Evolutionary conservation across 257 asterid genomes (phyloP).

Genomic region (Scutellaria minor): DNA sequence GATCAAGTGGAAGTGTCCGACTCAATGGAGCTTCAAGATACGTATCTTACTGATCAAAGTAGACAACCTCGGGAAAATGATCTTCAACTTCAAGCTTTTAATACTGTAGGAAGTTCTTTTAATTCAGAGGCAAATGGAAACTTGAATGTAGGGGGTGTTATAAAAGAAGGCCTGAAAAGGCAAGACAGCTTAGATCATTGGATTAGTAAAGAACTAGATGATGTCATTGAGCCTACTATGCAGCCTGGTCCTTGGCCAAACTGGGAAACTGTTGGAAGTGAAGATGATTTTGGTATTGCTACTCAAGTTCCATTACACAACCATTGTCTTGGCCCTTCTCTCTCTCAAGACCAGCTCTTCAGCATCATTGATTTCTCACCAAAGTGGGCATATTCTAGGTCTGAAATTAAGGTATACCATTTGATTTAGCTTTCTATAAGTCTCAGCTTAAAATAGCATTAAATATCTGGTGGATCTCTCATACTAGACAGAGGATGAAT

Average conservation of each 20-base stretch:
- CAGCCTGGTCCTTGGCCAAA: conserved; percentile 63
- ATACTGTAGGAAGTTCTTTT: conserved; percentile 45
- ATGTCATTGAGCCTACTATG: conserved; percentile 69
- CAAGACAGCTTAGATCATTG: conserved; percentile 96
- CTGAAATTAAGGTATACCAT: conserved; percentile 46
- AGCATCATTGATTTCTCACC: conserved; percentile 88
- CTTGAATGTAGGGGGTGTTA: conserved; percentile 54
- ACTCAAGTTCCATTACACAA: conserved; percentile 62
- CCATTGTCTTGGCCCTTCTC: conserved; percentile 73
- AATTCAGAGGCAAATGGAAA: conserved; percentile 49
- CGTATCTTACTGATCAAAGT: conserved; percentile 48
- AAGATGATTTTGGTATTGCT: conserved; percentile 56
- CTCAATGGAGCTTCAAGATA: conserved; percentile 40
- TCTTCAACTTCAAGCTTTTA: conserved; percentile 37
- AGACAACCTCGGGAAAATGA: conserved; percentile 49
- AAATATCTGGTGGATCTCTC: conserved; percentile 22
- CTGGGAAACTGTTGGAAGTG: conserved; percentile 83
- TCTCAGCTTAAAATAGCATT: not conserved
- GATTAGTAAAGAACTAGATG: conserved; percentile 94
- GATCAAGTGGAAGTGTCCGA: conserved; percentile 47
- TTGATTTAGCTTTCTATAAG: conserved; percentile 32
- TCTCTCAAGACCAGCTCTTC: conserved; percentile 83
- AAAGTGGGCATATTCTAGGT: conserved; percentile 75
- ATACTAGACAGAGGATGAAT: conserved; percentile 20
- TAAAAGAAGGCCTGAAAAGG: conserved; percentile 72